A percentile compares a stretch with the other conserved stretches of the same genome.
phyloP scores from a whole-genome alignment of 345 rosid genomes.

The Gossypium thurberi region DNA sequence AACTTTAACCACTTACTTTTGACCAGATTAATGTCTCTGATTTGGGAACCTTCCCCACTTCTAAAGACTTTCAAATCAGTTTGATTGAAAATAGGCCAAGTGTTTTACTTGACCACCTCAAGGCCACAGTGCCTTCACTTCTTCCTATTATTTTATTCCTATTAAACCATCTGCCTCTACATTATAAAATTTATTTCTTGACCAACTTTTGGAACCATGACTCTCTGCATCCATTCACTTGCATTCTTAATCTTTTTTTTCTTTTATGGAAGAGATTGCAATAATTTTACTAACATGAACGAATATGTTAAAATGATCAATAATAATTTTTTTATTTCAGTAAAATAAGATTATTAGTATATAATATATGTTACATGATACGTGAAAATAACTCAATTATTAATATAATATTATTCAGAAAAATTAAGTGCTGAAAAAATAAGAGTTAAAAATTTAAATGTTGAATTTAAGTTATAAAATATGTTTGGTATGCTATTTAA shows the following conservation, averaged over 20 bases:
- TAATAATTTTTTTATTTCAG: no score
- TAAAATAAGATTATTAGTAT: no score
- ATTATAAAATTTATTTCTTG: constrained; percentile 3
- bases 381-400: no score
- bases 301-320: no score
- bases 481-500: no score
- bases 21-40: neutral
- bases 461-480: no score
- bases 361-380: no score
- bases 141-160: neutral
- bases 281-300: neutral
- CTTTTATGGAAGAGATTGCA: no score
- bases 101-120: constrained; percentile 1
- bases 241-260: no score
- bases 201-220: neutral
- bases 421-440: no score
- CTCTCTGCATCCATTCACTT: neutral
- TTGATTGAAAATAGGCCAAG: neutral
- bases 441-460: no score
- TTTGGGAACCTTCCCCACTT: neutral
- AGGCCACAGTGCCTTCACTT: neutral
- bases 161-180: neutral
- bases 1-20: neutral
- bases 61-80: neutral
- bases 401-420: no score